Evolutionary conservation across 2,329 filamentous ascomycete genomes (phyloP).

Genomic region (Microcyclospora tardicrescens): DNA sequence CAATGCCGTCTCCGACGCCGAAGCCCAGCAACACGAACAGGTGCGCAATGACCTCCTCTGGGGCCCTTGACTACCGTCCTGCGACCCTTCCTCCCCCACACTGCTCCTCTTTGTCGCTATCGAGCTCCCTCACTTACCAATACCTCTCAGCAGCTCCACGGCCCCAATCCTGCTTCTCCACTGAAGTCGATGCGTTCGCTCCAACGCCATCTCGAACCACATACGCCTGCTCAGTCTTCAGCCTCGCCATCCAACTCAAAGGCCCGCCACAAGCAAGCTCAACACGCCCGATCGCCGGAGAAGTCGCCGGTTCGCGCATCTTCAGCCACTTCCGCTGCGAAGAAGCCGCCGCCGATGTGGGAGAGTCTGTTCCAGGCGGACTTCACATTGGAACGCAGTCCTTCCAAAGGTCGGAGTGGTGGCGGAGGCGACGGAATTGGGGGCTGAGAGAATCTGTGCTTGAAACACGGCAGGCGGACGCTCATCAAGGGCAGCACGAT

Average conservation of each 20-base stretch:
- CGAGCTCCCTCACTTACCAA: background rate
- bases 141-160: conserved; percentile 4
- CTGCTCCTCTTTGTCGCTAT: background rate
- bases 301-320: conserved; percentile 6
- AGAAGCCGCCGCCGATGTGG: conserved; percentile 12
- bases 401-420: conserved; percentile 10
- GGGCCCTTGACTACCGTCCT: conserved; percentile 23
- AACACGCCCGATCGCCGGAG: conserved; percentile 1
- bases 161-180: conserved; percentile 11
- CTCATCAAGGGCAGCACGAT: too few relatives aligned
- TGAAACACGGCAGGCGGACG: too few relatives aligned
- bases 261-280: too few relatives aligned
- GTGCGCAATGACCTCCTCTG: conserved; percentile 33
- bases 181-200: conserved; percentile 20
- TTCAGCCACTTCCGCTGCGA: background rate
- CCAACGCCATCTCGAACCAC: conserved; percentile 16
- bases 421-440: too few relatives aligned
- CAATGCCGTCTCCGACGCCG: conserved; percentile 13
- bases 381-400: conserved; percentile 18
- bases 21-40: conserved; percentile 24
- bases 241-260: too few relatives aligned
- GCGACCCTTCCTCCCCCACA: background rate
- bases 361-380: conserved; percentile 21
- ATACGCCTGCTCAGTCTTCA: conserved; percentile 3
- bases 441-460: too few relatives aligned